Evolutionary conservation across 2,329 filamentous ascomycete species (phyloP).

Genomic region (Diaporthe destruens): DNA sequence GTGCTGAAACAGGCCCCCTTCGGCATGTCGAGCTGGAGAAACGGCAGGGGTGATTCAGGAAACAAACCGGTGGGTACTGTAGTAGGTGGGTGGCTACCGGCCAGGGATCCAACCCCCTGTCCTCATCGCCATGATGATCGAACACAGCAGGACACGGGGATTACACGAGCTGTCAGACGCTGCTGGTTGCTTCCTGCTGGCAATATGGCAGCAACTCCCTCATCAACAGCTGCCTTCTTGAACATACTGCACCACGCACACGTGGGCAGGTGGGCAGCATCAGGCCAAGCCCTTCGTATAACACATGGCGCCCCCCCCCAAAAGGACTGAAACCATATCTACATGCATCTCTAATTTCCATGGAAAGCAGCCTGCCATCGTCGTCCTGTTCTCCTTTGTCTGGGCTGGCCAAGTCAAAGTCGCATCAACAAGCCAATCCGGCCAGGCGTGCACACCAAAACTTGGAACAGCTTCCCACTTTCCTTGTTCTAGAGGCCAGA

Average conservation of each 20-base stretch:
- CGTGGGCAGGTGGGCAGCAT: not conserved
- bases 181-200: not conserved
- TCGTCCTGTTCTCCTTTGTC: not conserved
- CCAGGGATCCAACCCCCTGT: conserved; percentile 23
- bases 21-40: conserved; percentile 21
- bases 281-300: not conserved
- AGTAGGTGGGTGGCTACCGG: too few species aligned
- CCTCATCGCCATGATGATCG: conserved; percentile 5
- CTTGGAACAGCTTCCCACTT: conserved; percentile 22
- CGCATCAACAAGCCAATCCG: conserved; percentile 4
- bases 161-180: conserved; percentile 28
- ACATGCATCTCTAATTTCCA: conserved; percentile 13
- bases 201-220: not conserved
- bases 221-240: not conserved
- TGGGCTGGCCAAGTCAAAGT: conserved; percentile 12
- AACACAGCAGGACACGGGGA: conserved; percentile 20
- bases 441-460: not conserved
- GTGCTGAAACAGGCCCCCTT: conserved; percentile 26
- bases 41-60: conserved; percentile 25
- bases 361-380: conserved; percentile 15
- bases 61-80: conserved; percentile 6
- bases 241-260: conserved; percentile 4
- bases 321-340: conserved; percentile 11
- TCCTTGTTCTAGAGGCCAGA: not conserved
- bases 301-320: not conserved